These are phyloP conservation scores for Diplosphaera chodatii DNA, from an alignment of 139 green algal species.

Conservation along the genomic window DNA sequence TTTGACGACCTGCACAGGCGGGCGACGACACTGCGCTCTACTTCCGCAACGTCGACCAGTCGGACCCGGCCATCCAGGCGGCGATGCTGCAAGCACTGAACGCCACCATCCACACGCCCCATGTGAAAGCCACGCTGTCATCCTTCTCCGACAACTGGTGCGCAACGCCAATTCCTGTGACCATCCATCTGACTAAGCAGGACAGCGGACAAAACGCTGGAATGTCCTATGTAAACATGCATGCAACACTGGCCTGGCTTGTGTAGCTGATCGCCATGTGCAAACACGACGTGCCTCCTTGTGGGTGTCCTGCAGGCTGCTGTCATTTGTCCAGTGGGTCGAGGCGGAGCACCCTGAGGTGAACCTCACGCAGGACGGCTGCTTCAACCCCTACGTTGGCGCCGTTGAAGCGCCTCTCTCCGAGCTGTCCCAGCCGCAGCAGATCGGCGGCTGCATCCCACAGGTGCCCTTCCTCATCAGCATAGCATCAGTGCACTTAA, in stretches of 20 bases:
- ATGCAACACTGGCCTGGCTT: too few relatives aligned
- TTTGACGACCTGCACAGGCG: neutral
- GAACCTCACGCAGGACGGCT: slow-evolving; percentile 3
- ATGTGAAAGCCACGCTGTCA: slow-evolving; percentile 20
- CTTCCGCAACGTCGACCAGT: slow-evolving; percentile 24
- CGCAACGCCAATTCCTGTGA: too few relatives aligned
- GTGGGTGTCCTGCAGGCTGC: too few relatives aligned
- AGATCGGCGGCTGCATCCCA: too few relatives aligned
- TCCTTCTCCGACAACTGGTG: slow-evolving; percentile 6
- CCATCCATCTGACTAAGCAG: too few relatives aligned
- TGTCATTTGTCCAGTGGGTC: slow-evolving; percentile 16
- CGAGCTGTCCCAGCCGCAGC: too few relatives aligned
- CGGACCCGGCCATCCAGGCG: slow-evolving; percentile 9
- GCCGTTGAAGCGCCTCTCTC: neutral
- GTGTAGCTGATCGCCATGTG: too few relatives aligned
- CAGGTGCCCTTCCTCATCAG: too few relatives aligned
- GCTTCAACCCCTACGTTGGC: slow-evolving; percentile 23
- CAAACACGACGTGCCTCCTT: too few relatives aligned
- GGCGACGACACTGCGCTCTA: slow-evolving; percentile 14
- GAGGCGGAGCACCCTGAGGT: slow-evolving; percentile 3
- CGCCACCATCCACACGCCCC: neutral
- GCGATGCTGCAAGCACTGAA: slow-evolving; percentile 18
- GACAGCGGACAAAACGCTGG: too few relatives aligned
- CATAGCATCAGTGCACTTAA: too few relatives aligned
- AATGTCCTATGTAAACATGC: too few relatives aligned